Base-by-base conservation (phyloP, 345 rosid genomes). In the Euphorbia tirucalli region DNA sequence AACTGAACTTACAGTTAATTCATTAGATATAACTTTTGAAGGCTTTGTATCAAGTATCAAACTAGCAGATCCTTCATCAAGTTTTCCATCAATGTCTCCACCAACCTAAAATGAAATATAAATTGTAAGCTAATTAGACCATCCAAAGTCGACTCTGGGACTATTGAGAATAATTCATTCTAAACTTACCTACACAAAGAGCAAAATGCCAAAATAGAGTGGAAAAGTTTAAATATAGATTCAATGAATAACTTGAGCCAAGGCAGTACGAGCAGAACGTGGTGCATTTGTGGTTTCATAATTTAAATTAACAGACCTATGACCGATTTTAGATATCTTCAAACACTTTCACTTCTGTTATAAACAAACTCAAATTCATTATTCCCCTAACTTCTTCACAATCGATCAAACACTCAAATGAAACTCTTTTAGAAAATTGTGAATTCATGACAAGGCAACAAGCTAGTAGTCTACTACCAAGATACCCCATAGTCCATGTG, bases 1-100 rank as follows among this genome's bases (percentile, higher is more conserved):
- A 77, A n/a, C 55, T 65, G 72, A 74, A 83, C 99, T 90, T 88
- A 95, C 99, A 56, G 96, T 90, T 70, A 90, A 83, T 83, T 95
- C 99, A 80, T 77, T 87, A 2, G 97, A 89, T 69, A 90, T 86
- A 79, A 95, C 99, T 92, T 90, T 95, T 3, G 99, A 95, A 69
- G 99, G 99, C 82, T 86, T 86, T 65, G 89, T 83, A 85, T 95
- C 99, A 66, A 92, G 89, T 75, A 92, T 87, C 83, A 89, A 86
- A 85, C 88, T 84, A 69, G 96, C 97, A 83, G 97, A 77, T 72
- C 84, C 95, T 84, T 92, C 97, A 80, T 95, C 99, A 71, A 92
- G 82, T 79, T 86, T 90, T 73, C 96, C 96, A 74, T 92, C 96
- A 79, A 84, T 74, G 74, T 87, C 87, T 57, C 78, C 93, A 76